These are phyloP conservation scores for Protomyces gravidus DNA, from an alignment of 1,139 yeast genomes.

Conservation along the genomic window DNA sequence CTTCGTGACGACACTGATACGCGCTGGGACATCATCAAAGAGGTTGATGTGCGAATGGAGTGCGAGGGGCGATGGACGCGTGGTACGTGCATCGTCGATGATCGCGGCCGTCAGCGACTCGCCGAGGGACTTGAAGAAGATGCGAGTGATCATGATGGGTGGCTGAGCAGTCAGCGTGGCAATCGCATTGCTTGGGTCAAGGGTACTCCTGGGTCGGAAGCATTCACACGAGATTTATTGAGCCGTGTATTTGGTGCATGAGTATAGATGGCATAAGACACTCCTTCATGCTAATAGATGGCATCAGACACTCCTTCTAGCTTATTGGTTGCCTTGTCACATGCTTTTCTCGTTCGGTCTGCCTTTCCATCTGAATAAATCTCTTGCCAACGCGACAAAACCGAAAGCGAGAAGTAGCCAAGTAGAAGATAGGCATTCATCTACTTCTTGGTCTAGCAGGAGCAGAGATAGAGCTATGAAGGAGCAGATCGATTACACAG, in stretches of 20 bases:
- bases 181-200: slow-evolving; percentile 38
- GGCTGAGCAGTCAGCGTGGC: slow-evolving; percentile 38
- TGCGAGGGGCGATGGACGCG: slow-evolving; percentile 42
- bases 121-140: slow-evolving; percentile 27
- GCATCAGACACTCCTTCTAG: no score
- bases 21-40: slow-evolving; percentile 38
- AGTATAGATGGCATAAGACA: background rate
- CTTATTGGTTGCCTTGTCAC: no score
- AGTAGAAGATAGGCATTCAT: no score
- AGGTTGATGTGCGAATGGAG: slow-evolving; percentile 44
- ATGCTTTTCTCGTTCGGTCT: no score
- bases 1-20: slow-evolving; percentile 37
- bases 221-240: slow-evolving; percentile 3
- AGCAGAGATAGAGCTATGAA: no score
- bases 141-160: slow-evolving; percentile 36
- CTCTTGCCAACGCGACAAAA: no score
- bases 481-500: slow-evolving; percentile 14
- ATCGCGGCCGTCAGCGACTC: slow-evolving; percentile 38
- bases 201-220: slow-evolving; percentile 36
- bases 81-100: slow-evolving; percentile 43
- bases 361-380: no score
- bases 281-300: no score
- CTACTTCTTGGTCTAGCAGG: no score
- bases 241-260: slow-evolving; percentile 6
- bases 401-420: no score